Percentiles rank a stretch among this genome's conserved stretches.
Evolutionary conservation across 78 protist species (phyloP).

Genomic region (Monosiga brevicollis): DNA sequence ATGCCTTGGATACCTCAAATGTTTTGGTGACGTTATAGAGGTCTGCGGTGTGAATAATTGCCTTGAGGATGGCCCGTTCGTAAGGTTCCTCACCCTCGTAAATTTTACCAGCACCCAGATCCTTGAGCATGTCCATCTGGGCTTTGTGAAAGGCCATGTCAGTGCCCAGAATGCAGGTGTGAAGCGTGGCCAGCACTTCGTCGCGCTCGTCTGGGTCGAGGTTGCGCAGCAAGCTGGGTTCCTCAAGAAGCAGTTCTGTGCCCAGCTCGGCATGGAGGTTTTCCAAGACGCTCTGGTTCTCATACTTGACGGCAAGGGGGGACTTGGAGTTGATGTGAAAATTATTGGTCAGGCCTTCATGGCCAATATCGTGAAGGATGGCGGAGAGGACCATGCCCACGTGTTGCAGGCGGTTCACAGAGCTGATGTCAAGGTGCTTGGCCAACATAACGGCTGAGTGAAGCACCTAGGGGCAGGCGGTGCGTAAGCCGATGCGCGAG

Average conservation of each 20-base stretch:
- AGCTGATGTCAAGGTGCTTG: not conserved
- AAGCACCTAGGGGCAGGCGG: too few relatives aligned
- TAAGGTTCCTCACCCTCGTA: too few relatives aligned
- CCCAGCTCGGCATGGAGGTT: constrained; percentile 34
- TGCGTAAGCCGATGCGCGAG: too few relatives aligned
- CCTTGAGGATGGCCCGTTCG: too few relatives aligned
- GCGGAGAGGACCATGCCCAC: constrained; percentile 15
- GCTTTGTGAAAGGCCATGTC: constrained; percentile 33
- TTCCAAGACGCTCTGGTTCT: constrained; percentile 31
- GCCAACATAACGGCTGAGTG: constrained; percentile 12
- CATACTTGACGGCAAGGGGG: not conserved
- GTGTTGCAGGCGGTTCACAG: not conserved
- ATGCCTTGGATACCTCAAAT: not conserved
- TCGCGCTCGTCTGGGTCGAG: constrained; percentile 6
- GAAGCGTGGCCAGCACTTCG: constrained; percentile 1
- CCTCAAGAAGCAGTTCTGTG: not conserved
- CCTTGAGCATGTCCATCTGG: too few relatives aligned
- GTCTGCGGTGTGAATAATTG: not conserved
- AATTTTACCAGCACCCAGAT: too few relatives aligned
- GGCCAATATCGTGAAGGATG: constrained; percentile 27
- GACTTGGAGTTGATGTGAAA: constrained; percentile 19
- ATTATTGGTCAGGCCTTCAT: constrained; percentile 25
- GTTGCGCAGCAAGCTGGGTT: constrained; percentile 4
- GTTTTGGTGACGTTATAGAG: not conserved
- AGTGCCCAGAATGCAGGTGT: constrained; percentile 13